These are phyloP conservation scores for Suhomyces coccinellae DNA, from an alignment of 1,139 yeast genomes.

Conservation along the genomic window DNA sequence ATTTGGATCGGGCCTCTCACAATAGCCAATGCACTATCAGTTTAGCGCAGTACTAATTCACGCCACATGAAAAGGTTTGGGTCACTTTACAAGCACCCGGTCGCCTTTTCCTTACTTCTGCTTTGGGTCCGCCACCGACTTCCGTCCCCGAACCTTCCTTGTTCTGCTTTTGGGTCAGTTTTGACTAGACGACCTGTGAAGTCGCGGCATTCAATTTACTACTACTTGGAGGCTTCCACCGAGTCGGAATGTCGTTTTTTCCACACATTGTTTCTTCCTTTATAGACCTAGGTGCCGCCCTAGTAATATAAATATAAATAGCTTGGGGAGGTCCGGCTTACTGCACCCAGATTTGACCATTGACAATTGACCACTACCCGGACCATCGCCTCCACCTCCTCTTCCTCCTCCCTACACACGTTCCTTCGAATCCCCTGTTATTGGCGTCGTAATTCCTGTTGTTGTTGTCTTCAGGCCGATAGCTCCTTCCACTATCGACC, in stretches of 20 bases:
- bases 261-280: conserved; percentile 3
- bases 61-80: not conserved
- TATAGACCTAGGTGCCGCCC: not conserved
- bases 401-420: too few species aligned
- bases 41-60: not conserved
- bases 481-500: too few species aligned
- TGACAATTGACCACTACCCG: not conserved
- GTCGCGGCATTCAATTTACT: conserved; percentile 3
- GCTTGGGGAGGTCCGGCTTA: not conserved
- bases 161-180: not conserved
- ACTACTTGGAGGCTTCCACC: not conserved
- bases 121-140: not conserved
- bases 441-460: too few species aligned
- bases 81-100: not conserved
- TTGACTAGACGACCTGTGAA: conserved; percentile 2
- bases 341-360: too few species aligned
- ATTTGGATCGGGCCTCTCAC: not conserved
- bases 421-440: too few species aligned
- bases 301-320: not conserved
- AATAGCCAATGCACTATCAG: not conserved
- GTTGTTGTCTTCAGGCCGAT: too few species aligned
- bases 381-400: not conserved
- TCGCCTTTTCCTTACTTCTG: not conserved
- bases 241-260: conserved; percentile 5
- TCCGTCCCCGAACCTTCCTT: not conserved